A percentile compares a stretch with the other conserved stretches of the same genome.
Evolutionary conservation across 768 basidiomycete species (phyloP).

Genomic region (Tricholoma saponaceum): DNA sequence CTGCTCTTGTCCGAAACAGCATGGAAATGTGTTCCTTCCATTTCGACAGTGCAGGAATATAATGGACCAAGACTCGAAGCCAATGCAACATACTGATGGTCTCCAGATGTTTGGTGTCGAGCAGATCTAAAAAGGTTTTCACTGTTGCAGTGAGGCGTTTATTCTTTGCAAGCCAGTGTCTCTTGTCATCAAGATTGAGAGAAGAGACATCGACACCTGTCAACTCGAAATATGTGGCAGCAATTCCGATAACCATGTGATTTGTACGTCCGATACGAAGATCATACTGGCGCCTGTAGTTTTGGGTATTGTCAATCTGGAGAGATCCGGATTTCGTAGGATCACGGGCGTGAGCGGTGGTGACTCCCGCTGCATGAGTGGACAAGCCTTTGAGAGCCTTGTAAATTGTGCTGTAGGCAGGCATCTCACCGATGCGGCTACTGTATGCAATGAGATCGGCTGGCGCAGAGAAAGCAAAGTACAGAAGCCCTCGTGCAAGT

Average conservation of each 20-base stretch:
- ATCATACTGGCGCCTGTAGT: constrained; percentile 22
- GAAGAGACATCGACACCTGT: not conserved
- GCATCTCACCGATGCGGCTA: constrained; percentile 9
- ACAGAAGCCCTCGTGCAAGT: constrained; percentile 12
- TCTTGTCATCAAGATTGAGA: not conserved
- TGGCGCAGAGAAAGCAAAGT: constrained; percentile 15
- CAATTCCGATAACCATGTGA: constrained; percentile 17
- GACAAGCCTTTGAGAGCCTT: constrained; percentile 15
- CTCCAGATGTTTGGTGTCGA: not conserved
- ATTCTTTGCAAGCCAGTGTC: not conserved
- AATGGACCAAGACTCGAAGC: not conserved
- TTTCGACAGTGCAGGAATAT: constrained; percentile 8
- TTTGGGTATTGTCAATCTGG: constrained; percentile 26
- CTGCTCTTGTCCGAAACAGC: constrained; percentile 19
- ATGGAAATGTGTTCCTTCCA: constrained; percentile 15
- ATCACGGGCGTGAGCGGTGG: constrained; percentile 9
- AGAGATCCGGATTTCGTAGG: constrained; percentile 12
- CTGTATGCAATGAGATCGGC: constrained; percentile 13
- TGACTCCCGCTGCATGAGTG: constrained; percentile 14
- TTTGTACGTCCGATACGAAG: constrained; percentile 24
- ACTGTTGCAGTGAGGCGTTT: not conserved
- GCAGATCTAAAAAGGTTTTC: not conserved
- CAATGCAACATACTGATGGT: not conserved
- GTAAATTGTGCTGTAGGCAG: constrained; percentile 19
- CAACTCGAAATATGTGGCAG: constrained; percentile 14